Evolutionary conservation across 2,329 filamentous ascomycete genomes (phyloP).

Genomic region (Scortechinia acanthostroma): DNA sequence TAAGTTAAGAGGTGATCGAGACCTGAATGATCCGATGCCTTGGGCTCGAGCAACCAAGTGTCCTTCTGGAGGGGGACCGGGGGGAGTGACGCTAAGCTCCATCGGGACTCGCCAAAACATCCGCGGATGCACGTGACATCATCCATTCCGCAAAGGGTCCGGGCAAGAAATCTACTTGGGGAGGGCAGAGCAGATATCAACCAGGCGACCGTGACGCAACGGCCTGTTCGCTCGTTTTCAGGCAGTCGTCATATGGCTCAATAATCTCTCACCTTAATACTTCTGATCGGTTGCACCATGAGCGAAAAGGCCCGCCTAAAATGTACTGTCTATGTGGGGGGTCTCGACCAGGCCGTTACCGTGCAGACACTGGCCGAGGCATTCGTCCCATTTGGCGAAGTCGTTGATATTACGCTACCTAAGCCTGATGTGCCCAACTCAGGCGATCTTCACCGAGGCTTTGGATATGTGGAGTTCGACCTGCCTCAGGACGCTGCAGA

Average conservation of each 20-base stretch:
- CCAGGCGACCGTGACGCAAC: too few species aligned
- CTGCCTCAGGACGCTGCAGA: constrained; percentile 79
- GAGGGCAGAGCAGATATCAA: too few species aligned
- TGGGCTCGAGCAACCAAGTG: neutral
- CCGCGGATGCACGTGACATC: neutral
- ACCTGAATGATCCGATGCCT: neutral
- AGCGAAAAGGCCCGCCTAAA: constrained; percentile 79
- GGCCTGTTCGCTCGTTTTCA: too few species aligned
- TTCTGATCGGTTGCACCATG: constrained; percentile 60
- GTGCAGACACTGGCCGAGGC: constrained; percentile 73
- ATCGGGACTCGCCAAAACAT: neutral
- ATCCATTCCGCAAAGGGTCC: too few species aligned
- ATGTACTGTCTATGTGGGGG: constrained; percentile 85
- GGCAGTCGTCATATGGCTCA: too few species aligned
- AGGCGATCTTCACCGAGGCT: constrained; percentile 62
- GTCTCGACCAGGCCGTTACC: constrained; percentile 74
- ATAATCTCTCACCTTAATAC: too few species aligned
- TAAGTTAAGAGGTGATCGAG: too few species aligned
- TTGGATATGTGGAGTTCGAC: constrained; percentile 94
- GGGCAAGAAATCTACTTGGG: too few species aligned
- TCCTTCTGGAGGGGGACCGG: constrained; percentile 2
- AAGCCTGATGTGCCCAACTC: constrained; percentile 64
- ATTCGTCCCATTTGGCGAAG: constrained; percentile 94
- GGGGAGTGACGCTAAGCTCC: neutral
- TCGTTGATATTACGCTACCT: constrained; percentile 82